Evolutionary conservation across 2,329 filamentous ascomycete species (phyloP).

Genomic region (Neonectria magnoliae): DNA sequence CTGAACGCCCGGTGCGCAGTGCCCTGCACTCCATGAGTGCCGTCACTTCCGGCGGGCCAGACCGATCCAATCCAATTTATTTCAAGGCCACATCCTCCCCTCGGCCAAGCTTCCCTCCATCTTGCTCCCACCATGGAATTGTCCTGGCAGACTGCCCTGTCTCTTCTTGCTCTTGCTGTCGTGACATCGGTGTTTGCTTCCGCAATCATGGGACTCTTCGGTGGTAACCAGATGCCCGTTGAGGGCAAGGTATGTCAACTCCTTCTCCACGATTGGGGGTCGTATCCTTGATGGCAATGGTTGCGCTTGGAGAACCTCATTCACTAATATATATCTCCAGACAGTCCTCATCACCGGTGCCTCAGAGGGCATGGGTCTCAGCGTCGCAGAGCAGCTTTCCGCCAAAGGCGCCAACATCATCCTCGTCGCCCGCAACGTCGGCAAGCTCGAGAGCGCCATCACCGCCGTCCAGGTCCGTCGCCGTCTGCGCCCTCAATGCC

Average conservation of each 20-base stretch:
- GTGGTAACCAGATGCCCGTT: slow-evolving; percentile 80
- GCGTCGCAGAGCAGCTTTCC: slow-evolving; percentile 77
- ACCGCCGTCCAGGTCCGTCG: slow-evolving; percentile 68
- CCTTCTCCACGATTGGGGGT: background rate
- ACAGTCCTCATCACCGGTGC: slow-evolving; percentile 90
- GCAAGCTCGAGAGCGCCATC: slow-evolving; percentile 78
- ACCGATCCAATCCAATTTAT: background rate
- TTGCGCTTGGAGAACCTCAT: background rate
- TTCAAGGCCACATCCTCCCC: slow-evolving; percentile 9
- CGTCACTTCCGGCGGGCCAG: slow-evolving; percentile 1
- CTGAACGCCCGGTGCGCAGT: background rate
- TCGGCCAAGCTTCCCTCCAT: slow-evolving; percentile 11
- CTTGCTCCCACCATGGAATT: slow-evolving; percentile 32
- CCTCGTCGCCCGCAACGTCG: slow-evolving; percentile 80
- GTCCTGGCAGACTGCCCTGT: slow-evolving; percentile 24
- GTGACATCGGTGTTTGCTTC: slow-evolving; percentile 39
- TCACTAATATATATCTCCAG: slow-evolving; percentile 47
- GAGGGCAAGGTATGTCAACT: slow-evolving; percentile 75
- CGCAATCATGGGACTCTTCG: slow-evolving; percentile 73
- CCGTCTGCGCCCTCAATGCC: background rate
- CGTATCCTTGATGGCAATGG: background rate
- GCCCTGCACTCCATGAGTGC: background rate
- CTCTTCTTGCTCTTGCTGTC: slow-evolving; percentile 25
- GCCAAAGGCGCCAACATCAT: slow-evolving; percentile 87
- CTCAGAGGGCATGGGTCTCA: slow-evolving; percentile 91